phyloP scores from a whole-genome alignment of 768 basidiomycete species.

The Saitozyma sp. region DNA sequence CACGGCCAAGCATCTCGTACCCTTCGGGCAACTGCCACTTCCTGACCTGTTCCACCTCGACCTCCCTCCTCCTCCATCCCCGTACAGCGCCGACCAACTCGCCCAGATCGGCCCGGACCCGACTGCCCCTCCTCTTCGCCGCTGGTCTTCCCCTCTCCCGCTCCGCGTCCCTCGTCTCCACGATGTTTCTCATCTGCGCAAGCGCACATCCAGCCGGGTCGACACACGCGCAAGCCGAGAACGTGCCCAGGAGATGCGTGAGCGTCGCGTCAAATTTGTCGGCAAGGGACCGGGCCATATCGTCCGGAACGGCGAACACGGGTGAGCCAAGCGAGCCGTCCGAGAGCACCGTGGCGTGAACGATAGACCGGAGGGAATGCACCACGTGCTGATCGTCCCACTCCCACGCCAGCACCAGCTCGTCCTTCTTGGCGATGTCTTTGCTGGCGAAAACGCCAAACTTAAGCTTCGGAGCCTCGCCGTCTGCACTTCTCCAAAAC shows the following conservation, averaged over 20 bases:
- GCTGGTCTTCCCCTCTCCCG: neutral
- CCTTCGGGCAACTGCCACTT: constrained; percentile 13
- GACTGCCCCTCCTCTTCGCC: constrained; percentile 26
- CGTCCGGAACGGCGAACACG: constrained; percentile 8
- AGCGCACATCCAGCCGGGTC: constrained; percentile 44
- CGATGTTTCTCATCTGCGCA: constrained; percentile 44
- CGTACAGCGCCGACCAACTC: constrained; percentile 45
- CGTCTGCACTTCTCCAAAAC: constrained; percentile 48
- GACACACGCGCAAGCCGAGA: constrained; percentile 49
- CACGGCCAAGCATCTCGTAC: neutral
- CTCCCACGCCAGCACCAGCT: constrained; percentile 89
- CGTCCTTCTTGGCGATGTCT: constrained; percentile 74
- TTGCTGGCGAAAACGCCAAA: constrained; percentile 80
- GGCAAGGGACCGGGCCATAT: constrained; percentile 13
- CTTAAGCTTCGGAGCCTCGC: constrained; percentile 54
- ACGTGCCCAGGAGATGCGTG: constrained; percentile 43
- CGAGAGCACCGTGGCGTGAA: constrained; percentile 58
- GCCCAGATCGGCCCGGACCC: constrained; percentile 33
- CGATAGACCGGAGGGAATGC: constrained; percentile 59
- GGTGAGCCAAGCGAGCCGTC: constrained; percentile 59
- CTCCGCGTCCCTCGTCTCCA: constrained; percentile 23
- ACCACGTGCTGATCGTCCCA: constrained; percentile 92
- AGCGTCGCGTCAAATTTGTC: constrained; percentile 42
- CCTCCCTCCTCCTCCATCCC: constrained; percentile 48
- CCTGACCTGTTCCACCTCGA: constrained; percentile 33